phyloP scores from a whole-genome alignment of 257 asterid genomes.

The Apocynum venetum region DNA sequence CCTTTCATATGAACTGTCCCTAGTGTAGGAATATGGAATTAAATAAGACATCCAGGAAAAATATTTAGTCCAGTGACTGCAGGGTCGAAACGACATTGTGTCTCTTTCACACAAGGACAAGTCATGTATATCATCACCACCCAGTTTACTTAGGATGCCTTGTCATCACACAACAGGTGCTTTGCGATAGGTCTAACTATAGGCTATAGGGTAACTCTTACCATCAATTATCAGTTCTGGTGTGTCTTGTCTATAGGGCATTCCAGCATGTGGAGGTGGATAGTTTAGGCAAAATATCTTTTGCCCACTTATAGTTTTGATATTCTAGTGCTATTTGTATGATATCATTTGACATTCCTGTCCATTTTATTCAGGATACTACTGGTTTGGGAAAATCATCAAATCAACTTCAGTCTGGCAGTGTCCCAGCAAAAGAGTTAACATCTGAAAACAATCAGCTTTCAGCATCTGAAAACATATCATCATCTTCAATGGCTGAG shows the following conservation, averaged over 20 bases:
- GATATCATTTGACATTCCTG: slow-evolving; percentile 6
- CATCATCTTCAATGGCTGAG: slow-evolving; percentile 54
- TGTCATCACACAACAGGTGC: background rate
- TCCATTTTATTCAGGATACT: slow-evolving; percentile 41
- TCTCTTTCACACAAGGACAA: background rate
- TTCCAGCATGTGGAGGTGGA: background rate
- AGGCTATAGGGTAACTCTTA: background rate
- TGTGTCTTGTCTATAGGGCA: background rate
- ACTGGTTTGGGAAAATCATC: slow-evolving; percentile 30
- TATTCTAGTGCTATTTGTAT: background rate
- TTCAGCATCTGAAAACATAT: slow-evolving; percentile 49
- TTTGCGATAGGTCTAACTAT: background rate
- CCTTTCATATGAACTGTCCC: background rate
- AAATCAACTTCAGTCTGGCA: slow-evolving; percentile 38
- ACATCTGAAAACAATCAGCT: slow-evolving; percentile 40
- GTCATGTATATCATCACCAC: background rate
- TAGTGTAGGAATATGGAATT: background rate
- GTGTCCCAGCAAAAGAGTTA: slow-evolving; percentile 35
- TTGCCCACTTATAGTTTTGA: background rate
- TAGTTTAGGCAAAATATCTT: background rate
- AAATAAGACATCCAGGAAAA: background rate
- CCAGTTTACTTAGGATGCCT: background rate
- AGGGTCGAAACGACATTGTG: background rate
- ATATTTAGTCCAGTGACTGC: background rate
- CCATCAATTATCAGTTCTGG: background rate